phyloP scores from a whole-genome alignment of 176 grass and related monocot species.

The Urochloa ruziziensis region DNA sequence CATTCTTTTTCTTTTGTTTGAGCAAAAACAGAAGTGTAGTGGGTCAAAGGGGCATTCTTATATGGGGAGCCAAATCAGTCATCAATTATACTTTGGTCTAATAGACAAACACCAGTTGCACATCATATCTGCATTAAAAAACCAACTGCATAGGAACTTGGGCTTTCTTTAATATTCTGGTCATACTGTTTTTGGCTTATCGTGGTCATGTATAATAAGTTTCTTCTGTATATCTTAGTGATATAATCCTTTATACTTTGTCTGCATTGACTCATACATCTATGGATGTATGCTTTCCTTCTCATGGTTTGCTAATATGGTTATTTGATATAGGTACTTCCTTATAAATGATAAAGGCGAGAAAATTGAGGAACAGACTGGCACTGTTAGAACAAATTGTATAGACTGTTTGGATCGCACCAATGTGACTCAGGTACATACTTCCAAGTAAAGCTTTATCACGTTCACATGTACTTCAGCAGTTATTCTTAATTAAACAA shows the following conservation, averaged over 20 bases:
- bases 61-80: background rate
- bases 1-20: no score
- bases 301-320: constrained; percentile 28
- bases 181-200: constrained; percentile 12
- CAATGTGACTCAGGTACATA: constrained; percentile 95
- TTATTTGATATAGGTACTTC: constrained; percentile 76
- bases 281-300: background rate
- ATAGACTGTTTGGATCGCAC: constrained; percentile 97
- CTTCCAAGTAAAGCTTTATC: constrained; percentile 23
- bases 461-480: background rate
- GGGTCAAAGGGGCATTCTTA: background rate
- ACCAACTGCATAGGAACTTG: background rate
- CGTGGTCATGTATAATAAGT: background rate
- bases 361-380: constrained; percentile 73
- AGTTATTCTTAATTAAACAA: background rate
- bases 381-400: constrained; percentile 89
- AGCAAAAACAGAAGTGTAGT: no score
- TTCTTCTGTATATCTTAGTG: background rate
- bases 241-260: constrained; percentile 1
- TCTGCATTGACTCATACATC: background rate
- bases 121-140: background rate
- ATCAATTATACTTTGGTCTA: background rate
- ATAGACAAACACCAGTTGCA: background rate
- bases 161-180: background rate
- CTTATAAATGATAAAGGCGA: constrained; percentile 72